Evolutionary conservation across 768 basidiomycete species (phyloP), one percentile per base, ranked within the genome.

Genomic region (Russula emetica): DNA sequence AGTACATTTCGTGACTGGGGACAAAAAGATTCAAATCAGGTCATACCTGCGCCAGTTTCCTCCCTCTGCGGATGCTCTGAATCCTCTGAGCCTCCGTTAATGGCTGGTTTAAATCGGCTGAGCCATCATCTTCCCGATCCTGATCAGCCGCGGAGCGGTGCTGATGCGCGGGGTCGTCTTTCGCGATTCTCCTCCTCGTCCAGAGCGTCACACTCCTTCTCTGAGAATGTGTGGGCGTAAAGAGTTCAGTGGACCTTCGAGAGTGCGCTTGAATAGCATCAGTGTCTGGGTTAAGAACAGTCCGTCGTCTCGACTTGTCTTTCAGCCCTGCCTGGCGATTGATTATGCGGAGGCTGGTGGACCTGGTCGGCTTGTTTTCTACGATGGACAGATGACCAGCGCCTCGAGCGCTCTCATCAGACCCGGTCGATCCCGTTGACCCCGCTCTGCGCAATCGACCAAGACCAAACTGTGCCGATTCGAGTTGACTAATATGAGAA

Each of bases 41-140:
- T 47, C 72, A 34, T 66, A 83, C 83, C 76, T 82, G 79, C 6
- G 77, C 71, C 74, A 84, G 79, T 71, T 83, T 84, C 63, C 77
- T 71, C 34, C 80, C 81, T 34, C 82, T 78, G 65, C 75, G 77
- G 60, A 83, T 75, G 58, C 76, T 78, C 61, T 78, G 62, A 10
- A 73, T 69, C 58, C 77, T 72, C 67, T 82, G 76, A 53, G 71
- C 72, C 60, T 76, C 78, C 16, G 64, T 66, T 61, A 71, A 58
- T 13, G 67, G 58, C 14, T 30, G 61, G 44, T 53, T 55, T 11
- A 30, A 18, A 16, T 34, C 47, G 28, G 8, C n/a, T 14, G 52
- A 47, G 11, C 22, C 47, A 26, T 53, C 40, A 28, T 44, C 63
- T 68, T 60, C 57, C 49, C 5, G 62, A 52, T 54, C 26, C 51